A percentile compares a stretch with the other conserved stretches of the same genome.
These are phyloP conservation scores for Metschnikowia cerradonensis DNA, from an alignment of 805 yeast genomes.

Conservation along the genomic window DNA sequence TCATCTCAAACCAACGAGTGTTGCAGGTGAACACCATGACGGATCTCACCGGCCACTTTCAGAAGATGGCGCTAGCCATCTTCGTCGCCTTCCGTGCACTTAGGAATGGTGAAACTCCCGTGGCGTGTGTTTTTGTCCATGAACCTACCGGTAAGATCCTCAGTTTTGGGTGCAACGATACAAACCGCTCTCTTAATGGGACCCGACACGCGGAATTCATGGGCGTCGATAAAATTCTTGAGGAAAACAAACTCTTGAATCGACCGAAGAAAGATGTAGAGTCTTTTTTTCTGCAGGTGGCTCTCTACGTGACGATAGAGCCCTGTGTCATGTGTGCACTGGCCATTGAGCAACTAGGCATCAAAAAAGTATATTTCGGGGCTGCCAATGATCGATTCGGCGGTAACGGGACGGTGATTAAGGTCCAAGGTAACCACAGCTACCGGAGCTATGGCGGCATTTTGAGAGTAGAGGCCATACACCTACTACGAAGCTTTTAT, in stretches of 20 bases:
- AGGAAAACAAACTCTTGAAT: slow-evolving; percentile 7
- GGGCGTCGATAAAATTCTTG: slow-evolving; percentile 52
- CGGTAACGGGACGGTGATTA: slow-evolving; percentile 86
- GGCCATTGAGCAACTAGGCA: slow-evolving; percentile 75
- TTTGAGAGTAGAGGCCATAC: slow-evolving; percentile 74
- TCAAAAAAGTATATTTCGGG: slow-evolving; percentile 76
- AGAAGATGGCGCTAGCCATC: slow-evolving; percentile 50
- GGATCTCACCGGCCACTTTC: slow-evolving; percentile 19
- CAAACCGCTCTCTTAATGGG: slow-evolving; percentile 81
- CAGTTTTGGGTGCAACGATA: slow-evolving; percentile 79
- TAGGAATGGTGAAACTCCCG: slow-evolving; percentile 71
- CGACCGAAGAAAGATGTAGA: slow-evolving; percentile 16
- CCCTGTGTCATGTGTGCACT: slow-evolving; percentile 99
- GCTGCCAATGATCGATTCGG: slow-evolving; percentile 96
- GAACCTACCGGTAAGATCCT: slow-evolving; percentile 44
- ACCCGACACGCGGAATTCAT: slow-evolving; percentile 90
- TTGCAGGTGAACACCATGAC: slow-evolving; percentile 1
- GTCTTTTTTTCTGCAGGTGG: slow-evolving; percentile 49
- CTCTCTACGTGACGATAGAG: slow-evolving; percentile 90
- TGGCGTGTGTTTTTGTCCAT: slow-evolving; percentile 62
- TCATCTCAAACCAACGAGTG: not conserved
- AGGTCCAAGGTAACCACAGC: slow-evolving; percentile 33
- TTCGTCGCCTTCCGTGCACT: slow-evolving; percentile 63
- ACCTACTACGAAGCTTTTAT: slow-evolving; percentile 77
- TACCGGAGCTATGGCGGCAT: slow-evolving; percentile 75